Base-by-base conservation (phyloP, 352 stramenopile genomes). In the Phytopythium vexans region DNA sequence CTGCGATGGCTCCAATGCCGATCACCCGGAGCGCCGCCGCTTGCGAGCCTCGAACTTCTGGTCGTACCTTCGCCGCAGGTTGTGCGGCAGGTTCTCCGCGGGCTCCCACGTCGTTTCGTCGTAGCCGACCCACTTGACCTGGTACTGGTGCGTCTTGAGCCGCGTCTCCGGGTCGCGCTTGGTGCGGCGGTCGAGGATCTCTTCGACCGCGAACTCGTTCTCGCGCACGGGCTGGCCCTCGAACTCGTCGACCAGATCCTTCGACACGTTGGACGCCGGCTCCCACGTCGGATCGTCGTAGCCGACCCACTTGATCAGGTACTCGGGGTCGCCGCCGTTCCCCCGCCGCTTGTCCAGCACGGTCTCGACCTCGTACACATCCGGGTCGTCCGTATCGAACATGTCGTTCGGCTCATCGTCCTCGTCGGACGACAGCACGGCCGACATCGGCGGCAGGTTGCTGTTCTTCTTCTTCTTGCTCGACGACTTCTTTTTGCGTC, bases 51-150 rank as follows among this genome's bases (percentile, higher is more conserved):
- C 71, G 49, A 81, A 90, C 60, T 88, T 86, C 49, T 81, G 60
- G 56, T 92, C 82, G 44, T 89, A 92, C 57, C 88, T 92, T 49
- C 79, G 77, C 15, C 82, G 77, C 14, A 92, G 44, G 41, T 88
- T 92, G 58, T 87, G 82, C 15, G 82, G 82, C 31, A 92, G 48
- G 60, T 92, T 92, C 32, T 88, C 74, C 0, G 77, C 71, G 0
- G 82, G 82, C 45, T 92, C 82, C 82, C 82, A 92, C 43, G 82
- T 92, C 53, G 74, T 58, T 6, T 92, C 79, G 7, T 89, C 78
- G 66, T 92, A 92, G 54, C 82, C 80, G 40, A 92, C 73, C 82
- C 82, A 92, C 61, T 91, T 91, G 62, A 92, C 81, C n/a, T 85
- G 71, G 66, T 91, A 92, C 64, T 89, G 72, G 54, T 86, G 74